A percentile compares a stretch with the other conserved stretches of the same genome.
Evolutionary conservation across 371 early-diverging fungal genomes (phyloP).

Genomic region (Saksenaea oblongispora): DNA sequence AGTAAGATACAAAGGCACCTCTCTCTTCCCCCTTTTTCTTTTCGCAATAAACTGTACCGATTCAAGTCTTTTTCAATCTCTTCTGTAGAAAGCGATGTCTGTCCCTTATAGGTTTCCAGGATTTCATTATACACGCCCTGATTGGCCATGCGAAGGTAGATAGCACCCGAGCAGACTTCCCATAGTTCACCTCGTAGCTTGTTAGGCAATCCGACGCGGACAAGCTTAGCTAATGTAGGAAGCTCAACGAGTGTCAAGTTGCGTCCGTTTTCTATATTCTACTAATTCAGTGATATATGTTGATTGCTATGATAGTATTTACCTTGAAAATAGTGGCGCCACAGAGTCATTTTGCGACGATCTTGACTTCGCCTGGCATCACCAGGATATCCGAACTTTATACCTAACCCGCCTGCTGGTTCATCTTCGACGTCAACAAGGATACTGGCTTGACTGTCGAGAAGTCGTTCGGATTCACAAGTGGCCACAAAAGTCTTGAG

Average conservation of each 20-base stretch:
- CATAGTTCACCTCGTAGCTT: constrained; percentile 93
- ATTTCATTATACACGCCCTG: constrained; percentile 80
- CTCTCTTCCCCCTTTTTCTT: no score
- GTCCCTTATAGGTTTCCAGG: constrained; percentile 67
- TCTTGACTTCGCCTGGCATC: constrained; percentile 76
- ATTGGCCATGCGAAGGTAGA: constrained; percentile 85
- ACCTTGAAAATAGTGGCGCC: constrained; percentile 75
- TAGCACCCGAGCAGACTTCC: constrained; percentile 92
- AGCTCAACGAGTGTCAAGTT: constrained; percentile 85
- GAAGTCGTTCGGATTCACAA: constrained; percentile 74
- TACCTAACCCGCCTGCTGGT: constrained; percentile 73
- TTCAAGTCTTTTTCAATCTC: constrained; percentile 98
- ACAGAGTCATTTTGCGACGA: constrained; percentile 73
- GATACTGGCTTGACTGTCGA: constrained; percentile 39
- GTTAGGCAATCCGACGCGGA: constrained; percentile 92
- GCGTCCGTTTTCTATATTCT: constrained; percentile 76
- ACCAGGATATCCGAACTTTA: constrained; percentile 83
- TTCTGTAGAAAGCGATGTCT: constrained; percentile 75
- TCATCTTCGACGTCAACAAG: constrained; percentile 50
- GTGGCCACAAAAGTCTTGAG: constrained; percentile 79
- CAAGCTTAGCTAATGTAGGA: constrained; percentile 85
- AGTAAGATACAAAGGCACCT: background rate
- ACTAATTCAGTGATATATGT: constrained; percentile 26
- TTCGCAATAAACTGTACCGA: constrained; percentile 47
- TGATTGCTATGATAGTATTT: constrained; percentile 1